Evolutionary conservation across 1,284 basidiomycete genomes (phyloP).

Genomic region (Apiotrichum gamsii): DNA sequence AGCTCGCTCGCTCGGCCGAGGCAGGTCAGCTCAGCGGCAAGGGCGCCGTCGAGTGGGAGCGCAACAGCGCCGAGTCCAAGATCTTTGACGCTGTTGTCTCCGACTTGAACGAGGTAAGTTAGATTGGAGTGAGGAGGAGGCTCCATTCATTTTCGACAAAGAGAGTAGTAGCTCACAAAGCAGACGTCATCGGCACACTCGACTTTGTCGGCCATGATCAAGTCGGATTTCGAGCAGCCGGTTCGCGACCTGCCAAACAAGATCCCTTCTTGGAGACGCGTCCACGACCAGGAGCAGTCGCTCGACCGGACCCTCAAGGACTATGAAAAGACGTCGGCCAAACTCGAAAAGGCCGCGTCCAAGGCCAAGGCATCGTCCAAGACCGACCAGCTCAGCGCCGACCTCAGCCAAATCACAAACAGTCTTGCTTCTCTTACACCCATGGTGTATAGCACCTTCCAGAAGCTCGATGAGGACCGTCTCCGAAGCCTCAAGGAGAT

Average conservation of each 20-base stretch:
- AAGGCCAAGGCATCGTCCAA: conserved; percentile 37
- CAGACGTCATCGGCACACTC: conserved; percentile 42
- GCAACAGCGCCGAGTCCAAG: conserved; percentile 31
- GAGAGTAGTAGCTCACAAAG: conserved; percentile 1
- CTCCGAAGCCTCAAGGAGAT: conserved; percentile 43
- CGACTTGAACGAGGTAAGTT: conserved; percentile 43
- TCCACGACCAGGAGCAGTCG: conserved; percentile 37
- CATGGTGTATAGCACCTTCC: conserved; percentile 42
- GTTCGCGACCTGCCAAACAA: conserved; percentile 40
- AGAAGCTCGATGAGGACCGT: conserved; percentile 41
- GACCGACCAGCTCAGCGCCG: conserved; percentile 28
- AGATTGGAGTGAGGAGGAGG: no score
- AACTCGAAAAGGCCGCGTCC: conserved; percentile 41
- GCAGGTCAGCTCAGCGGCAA: conserved; percentile 29
- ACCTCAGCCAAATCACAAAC: conserved; percentile 33
- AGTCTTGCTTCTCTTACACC: conserved; percentile 36
- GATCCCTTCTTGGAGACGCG: conserved; percentile 36
- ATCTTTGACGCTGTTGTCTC: conserved; percentile 39
- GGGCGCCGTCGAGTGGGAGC: conserved; percentile 35
- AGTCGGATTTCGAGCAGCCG: conserved; percentile 40
- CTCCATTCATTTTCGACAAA: neutral
- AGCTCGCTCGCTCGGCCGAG: conserved; percentile 47
- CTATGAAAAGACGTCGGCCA: conserved; percentile 39
- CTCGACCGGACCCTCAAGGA: conserved; percentile 45
- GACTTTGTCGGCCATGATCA: conserved; percentile 30